phyloP scores from a whole-genome alignment of 2,329 filamentous ascomycete genomes.

The Cytospora leucostoma region DNA sequence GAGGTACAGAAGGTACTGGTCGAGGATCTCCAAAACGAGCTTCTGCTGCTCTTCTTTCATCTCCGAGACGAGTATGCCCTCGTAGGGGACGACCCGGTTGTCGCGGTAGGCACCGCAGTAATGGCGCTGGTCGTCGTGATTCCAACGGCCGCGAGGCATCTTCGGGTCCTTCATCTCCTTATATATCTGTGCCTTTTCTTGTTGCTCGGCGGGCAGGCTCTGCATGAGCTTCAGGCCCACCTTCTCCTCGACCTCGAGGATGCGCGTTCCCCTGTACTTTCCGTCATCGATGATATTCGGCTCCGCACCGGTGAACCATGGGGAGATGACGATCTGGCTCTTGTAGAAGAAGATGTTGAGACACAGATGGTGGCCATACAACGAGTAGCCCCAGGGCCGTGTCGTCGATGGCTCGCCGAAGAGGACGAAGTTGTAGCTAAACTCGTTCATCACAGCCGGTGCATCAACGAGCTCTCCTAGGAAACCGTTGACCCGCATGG shows the following conservation, averaged over 20 bases:
- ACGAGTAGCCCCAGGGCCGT: constrained; percentile 69
- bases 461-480: constrained; percentile 67
- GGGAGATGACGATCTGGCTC: constrained; percentile 67
- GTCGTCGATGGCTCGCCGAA: constrained; percentile 63
- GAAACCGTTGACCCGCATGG: constrained; percentile 76
- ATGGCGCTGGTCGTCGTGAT: constrained; percentile 78
- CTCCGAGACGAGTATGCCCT: constrained; percentile 61
- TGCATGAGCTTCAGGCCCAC: constrained; percentile 72
- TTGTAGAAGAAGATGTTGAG: constrained; percentile 69
- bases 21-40: constrained; percentile 59
- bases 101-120: constrained; percentile 77
- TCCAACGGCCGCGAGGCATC: constrained; percentile 73
- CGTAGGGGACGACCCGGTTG: constrained; percentile 74
- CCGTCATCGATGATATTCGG: constrained; percentile 73
- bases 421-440: constrained; percentile 74
- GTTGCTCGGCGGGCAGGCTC: constrained; percentile 49
- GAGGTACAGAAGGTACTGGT: constrained; percentile 69
- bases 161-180: constrained; percentile 61
- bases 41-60: constrained; percentile 52
- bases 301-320: constrained; percentile 79
- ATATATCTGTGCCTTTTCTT: constrained; percentile 58
- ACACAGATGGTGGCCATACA: constrained; percentile 80
- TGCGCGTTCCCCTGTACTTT: constrained; percentile 62
- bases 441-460: constrained; percentile 68
- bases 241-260: constrained; percentile 64